Base-by-base conservation (phyloP, 2,329 filamentous ascomycete genomes). In the Myriosclerotinia curreyana region DNA sequence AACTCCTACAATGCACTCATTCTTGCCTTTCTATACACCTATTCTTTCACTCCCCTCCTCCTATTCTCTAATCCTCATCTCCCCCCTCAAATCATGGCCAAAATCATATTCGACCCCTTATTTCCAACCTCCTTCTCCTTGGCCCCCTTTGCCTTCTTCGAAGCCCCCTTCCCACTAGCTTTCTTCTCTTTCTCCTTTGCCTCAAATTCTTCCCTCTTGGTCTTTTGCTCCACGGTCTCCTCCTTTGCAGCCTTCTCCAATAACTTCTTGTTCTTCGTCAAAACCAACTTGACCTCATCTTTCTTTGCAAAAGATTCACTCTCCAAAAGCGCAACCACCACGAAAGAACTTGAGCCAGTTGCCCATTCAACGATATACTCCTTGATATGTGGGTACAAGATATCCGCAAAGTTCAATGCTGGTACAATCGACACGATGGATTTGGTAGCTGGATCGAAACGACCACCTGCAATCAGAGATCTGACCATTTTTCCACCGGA, bases 401-500 rank as follows among this genome's bases (percentile, higher is more conserved):
- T 79, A 68, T 89, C 83, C 66, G 91, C 86, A 75, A 99, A 99
- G 58, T 87, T 83, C 64, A 98, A 81, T 9, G 90, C 83, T 20
- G 92, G 92, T 56, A 92, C 86, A 2, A 89, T 82, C 28, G 86
- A 84, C 71, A 89, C 83, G 52, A 95, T 77, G 64, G 82, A 86
- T 77, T 92, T 92, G 2, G 85, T 82, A 51, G 82, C 82, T 66
- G 86, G 85, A 76, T 98, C 92, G 74, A 90, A 99, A 65, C 86
- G 87, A 34, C 96, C 95, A 50, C 95, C 95, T 62, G 92, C 88
- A 31, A 97, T 92, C 9, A 99, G 83, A 0, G 89, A 89, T 79
- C 96, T 97, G 72, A 98, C 83, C 87, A 97, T 89, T 65, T 92
- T 88, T 20, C 91, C 92, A 49, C 86, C 89, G 70, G 82, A 82